phyloP scores from a whole-genome alignment of 2,329 filamentous ascomycete genomes.

The Exophiala aquamarina region DNA sequence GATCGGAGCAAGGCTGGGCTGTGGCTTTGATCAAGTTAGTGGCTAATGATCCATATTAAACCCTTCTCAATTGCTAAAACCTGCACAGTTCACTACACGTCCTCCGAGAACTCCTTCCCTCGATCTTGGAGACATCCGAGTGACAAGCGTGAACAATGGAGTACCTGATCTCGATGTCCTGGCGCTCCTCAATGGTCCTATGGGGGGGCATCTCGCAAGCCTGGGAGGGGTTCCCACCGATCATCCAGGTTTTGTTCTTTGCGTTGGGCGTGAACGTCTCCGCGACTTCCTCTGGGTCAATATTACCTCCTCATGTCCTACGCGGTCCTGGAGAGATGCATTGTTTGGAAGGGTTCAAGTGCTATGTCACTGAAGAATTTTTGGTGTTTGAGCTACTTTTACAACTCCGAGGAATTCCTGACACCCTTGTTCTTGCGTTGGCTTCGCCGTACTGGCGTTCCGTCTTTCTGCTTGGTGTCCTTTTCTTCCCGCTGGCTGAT shows the following conservation, averaged over 20 bases:
- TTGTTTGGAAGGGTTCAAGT: too few species aligned
- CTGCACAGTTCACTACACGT: too few species aligned
- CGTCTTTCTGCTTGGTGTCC: conserved; percentile 17
- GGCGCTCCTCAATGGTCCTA: background rate
- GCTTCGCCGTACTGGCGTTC: conserved; percentile 19
- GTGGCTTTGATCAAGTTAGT: background rate
- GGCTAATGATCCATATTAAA: too few species aligned
- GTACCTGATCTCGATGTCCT: background rate
- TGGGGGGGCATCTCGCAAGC: background rate
- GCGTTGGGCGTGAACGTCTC: background rate
- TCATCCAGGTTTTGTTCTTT: background rate
- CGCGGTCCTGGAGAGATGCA: too few species aligned
- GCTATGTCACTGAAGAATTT: too few species aligned
- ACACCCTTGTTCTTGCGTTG: conserved; percentile 17
- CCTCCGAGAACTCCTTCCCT: background rate
- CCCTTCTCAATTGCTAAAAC: too few species aligned
- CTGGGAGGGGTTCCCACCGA: background rate
- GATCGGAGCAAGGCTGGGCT: conserved; percentile 2
- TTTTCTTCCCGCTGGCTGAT: conserved; percentile 4
- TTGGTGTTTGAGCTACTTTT: too few species aligned
- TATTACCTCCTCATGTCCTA: too few species aligned
- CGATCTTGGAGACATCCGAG: background rate
- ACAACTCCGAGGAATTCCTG: too few species aligned
- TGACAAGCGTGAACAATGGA: background rate
- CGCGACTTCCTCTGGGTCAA: background rate